Percentiles rank a stretch among this genome's conserved stretches.
phyloP scores from a whole-genome alignment of 208 protist species.

The Porcisia deanei region DNA sequence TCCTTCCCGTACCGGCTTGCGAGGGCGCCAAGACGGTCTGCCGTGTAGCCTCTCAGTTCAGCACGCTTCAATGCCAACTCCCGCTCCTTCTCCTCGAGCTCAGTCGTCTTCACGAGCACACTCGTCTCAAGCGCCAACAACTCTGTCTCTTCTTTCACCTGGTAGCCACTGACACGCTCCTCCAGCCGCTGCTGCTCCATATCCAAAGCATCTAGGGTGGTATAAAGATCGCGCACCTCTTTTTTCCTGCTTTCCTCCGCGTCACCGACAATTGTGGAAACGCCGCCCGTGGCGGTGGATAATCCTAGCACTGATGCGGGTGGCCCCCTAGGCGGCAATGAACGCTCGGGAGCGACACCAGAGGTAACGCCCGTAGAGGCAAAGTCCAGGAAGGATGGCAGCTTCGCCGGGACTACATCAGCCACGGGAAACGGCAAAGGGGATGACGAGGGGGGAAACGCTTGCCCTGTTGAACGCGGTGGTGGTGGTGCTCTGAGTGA shows the following conservation, averaged over 20 bases:
- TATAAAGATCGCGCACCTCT: conserved; percentile 40
- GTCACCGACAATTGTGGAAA: neutral
- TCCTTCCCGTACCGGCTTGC: conserved; percentile 29
- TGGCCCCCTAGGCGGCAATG: neutral
- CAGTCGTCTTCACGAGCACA: conserved; percentile 46
- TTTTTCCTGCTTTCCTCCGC: conserved; percentile 12
- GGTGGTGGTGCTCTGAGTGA: neutral
- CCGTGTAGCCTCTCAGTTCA: conserved; percentile 31
- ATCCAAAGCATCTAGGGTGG: conserved; percentile 49
- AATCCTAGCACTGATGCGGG: neutral
- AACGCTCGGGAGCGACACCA: neutral
- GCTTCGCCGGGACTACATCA: neutral
- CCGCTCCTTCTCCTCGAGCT: conserved; percentile 39
- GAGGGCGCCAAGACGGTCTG: conserved; percentile 33
- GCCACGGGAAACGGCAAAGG: neutral
- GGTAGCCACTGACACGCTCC: conserved; percentile 37
- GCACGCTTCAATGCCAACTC: conserved; percentile 26
- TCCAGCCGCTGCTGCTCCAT: conserved; percentile 45
- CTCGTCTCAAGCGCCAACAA: conserved; percentile 59
- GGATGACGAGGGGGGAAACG: neutral
- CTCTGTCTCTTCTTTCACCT: conserved; percentile 62
- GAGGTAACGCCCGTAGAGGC: neutral
- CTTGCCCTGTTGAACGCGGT: neutral
- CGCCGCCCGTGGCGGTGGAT: neutral
- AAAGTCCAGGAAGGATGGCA: conserved; percentile 28